Percentiles rank a stretch among this genome's conserved stretches.
phyloP scores from a whole-genome alignment of 495 filamentous ascomycete species.

The Aspergillus panamensis region DNA sequence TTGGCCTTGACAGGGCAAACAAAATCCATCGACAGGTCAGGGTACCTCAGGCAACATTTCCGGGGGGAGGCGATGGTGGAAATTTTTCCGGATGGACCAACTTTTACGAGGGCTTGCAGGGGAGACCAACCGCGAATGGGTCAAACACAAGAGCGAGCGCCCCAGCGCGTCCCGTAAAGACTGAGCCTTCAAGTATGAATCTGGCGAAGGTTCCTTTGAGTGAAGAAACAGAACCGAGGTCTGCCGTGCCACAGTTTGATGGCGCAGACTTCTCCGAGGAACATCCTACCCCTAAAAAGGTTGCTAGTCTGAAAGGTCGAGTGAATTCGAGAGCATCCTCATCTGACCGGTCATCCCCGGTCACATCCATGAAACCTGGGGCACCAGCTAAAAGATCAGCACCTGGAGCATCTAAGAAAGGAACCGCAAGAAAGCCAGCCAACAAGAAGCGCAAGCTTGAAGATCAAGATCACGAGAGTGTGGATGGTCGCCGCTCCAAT shows the following conservation, averaged over 20 bases:
- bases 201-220: conserved; percentile 33
- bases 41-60: conserved; percentile 20
- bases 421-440: conserved; percentile 52
- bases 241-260: conserved; percentile 28
- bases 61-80: conserved; percentile 3
- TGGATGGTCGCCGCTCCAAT: conserved; percentile 41
- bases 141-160: conserved; percentile 20
- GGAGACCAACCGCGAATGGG: conserved; percentile 9
- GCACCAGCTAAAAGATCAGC: conserved; percentile 36
- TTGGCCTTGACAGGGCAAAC: conserved; percentile 35
- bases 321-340: conserved; percentile 32
- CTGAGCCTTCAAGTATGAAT: conserved; percentile 30
- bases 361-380: conserved; percentile 31
- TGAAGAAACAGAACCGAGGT: conserved; percentile 28
- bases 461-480: conserved; percentile 44
- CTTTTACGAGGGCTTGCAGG: conserved; percentile 31
- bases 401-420: conserved; percentile 49
- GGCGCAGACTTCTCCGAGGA: conserved; percentile 28
- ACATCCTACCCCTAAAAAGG: conserved; percentile 39
- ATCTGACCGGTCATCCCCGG: conserved; percentile 37
- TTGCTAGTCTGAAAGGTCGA: conserved; percentile 40
- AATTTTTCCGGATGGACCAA: conserved; percentile 30
- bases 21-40: conserved; percentile 35
- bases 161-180: conserved; percentile 33
- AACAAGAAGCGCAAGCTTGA: conserved; percentile 56